Evolutionary conservation across 257 asterid genomes (phyloP).

Genomic region (Coffea eugenioides): DNA sequence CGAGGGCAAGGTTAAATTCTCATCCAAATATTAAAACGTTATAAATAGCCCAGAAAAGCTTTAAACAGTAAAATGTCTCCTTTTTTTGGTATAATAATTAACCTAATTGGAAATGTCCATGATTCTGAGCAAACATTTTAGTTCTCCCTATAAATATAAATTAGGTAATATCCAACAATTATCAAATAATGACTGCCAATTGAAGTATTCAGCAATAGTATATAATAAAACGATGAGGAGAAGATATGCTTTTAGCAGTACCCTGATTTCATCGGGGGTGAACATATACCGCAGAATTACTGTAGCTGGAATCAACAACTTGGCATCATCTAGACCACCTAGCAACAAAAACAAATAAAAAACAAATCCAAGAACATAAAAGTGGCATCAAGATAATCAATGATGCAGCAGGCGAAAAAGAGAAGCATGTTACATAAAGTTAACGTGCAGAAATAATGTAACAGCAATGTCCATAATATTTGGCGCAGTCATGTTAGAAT

Average conservation of each 20-base stretch:
- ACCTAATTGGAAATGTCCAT: neutral
- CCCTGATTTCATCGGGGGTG: slow-evolving; percentile 93
- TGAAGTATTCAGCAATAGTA: neutral
- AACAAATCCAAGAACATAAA: slow-evolving; percentile 15
- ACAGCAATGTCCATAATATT: neutral
- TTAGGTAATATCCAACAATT: neutral
- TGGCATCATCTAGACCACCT: slow-evolving; percentile 96
- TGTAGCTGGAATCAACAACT: slow-evolving; percentile 75
- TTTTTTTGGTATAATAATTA: neutral
- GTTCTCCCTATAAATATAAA: neutral
- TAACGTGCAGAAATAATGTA: neutral
- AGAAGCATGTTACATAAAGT: neutral
- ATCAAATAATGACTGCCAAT: neutral
- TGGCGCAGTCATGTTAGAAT: neutral
- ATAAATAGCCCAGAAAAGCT: neutral
- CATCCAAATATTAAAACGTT: neutral
- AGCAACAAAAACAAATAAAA: slow-evolving; percentile 30
- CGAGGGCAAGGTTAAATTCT: neutral
- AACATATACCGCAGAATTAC: slow-evolving; percentile 87
- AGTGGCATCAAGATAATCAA: neutral
- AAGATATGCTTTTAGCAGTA: slow-evolving; percentile 24
- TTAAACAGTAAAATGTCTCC: neutral
- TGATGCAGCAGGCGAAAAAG: neutral
- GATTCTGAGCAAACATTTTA: neutral
- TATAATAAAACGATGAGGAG: neutral